A percentile compares a stretch with the other conserved stretches of the same genome.
Conservation (phyloP, 2,329 filamentous ascomycete genomes). For the Paracamarosporium sp. region DNA sequence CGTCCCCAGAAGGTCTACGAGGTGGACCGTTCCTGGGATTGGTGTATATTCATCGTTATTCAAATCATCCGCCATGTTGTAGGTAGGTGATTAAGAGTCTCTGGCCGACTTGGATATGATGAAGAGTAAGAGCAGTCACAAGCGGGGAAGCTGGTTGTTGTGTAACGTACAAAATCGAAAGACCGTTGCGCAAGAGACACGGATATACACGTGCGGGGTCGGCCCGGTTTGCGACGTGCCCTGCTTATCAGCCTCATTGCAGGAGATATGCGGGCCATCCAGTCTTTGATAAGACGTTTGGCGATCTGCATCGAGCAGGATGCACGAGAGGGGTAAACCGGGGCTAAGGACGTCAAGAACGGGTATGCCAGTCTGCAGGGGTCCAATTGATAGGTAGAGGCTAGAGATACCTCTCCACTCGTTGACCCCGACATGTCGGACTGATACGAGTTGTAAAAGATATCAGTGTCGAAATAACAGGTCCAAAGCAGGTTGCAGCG, state of each 20-base stretch:
- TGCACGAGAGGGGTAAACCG: not conserved
- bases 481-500: no score
- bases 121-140: not conserved
- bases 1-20: conserved; percentile 50
- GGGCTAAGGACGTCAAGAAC: not conserved
- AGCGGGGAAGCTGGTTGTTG: not conserved
- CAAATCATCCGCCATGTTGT: not conserved
- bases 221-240: not conserved
- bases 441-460: no score
- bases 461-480: no score
- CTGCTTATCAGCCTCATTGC: not conserved
- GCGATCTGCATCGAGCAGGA: not conserved
- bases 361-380: no score
- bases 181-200: not conserved
- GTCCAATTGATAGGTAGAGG: no score
- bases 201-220: not conserved
- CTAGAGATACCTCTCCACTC: no score
- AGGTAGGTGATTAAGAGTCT: not conserved
- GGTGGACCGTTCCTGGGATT: conserved; percentile 51
- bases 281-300: not conserved
- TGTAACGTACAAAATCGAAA: not conserved
- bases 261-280: not conserved
- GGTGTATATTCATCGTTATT: conserved; percentile 3
- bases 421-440: no score
- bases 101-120: no score